Base-by-base conservation (phyloP, 2,329 filamentous ascomycete species). In the Graphiopsis chlorocephala region DNA sequence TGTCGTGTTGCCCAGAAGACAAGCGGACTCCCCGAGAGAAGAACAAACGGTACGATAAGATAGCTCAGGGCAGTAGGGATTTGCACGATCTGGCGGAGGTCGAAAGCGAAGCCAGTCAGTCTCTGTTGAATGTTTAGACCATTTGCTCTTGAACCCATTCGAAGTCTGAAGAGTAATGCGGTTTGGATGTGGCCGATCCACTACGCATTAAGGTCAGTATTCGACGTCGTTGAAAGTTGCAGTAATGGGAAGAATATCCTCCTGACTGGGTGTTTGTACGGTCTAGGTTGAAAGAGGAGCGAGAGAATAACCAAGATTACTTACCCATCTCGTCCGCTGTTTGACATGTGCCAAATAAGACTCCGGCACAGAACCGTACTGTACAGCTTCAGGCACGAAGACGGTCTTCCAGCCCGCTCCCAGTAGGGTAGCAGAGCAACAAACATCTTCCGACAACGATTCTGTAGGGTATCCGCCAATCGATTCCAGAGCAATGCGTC, bases 391-490 rank as follows among this genome's bases (percentile, higher is more conserved):
- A 68, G 86, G 83, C 29, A 86, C 75, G 68, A 84, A 88, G 0
- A 83, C 85, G 1, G 85, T 87, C 70, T 83, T 84, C 86, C 86
- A 89, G 50, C 87, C 86, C 65, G 78, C 80, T 1, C 84, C 85
- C 1, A 88, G 81, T 72, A 88, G 82, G 29, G 85, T 76, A 0
- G 82, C 85, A 7, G 85, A 88, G 2, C 83, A 87, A 56, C 81
- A 83, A 2, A 86, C 82, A 70, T 89, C 87, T 72, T 89, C 87
- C 4, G 85, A 83, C 11, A 88, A 75, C 4, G 84, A 86, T 14
- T 82, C 85, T 1, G 84, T 80, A 0, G 86, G 86, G 68, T 87
- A 88, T 68, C 86, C 85, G 69, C 85, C 86, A 66, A 89, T 87
- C 23, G 83, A 79, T 20, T 86, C 83, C 4, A 89, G 77, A 6